Base-by-base conservation (phyloP, 305 asterid species). In the Fraxinus ornus region DNA sequence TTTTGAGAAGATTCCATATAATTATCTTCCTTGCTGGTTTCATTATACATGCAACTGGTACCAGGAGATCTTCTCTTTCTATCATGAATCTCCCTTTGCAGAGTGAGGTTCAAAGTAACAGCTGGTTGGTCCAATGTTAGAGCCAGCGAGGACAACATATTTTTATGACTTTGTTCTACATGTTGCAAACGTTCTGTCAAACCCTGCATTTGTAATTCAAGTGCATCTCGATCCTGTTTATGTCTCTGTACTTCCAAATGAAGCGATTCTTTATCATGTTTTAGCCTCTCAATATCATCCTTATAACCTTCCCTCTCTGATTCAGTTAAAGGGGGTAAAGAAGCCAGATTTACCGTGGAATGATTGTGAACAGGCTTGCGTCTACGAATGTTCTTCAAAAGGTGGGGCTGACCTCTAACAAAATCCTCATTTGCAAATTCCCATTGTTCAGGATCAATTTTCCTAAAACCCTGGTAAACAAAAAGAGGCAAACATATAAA, bases 281-380 rank as follows among this genome's bases (percentile, higher is more conserved):
- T 89, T 76, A 90, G 89, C 89, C 79, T 89, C 83, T 86, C 85
- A 9, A 92, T 91, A 72, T 93, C 95, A 21, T 90, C 93, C 78
- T 84, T 86, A 73, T 91, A 93, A 70, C 88, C 86, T 60, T 88
- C 88, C 84, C 91, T 88, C 88, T 93, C 97, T 15, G 88, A 76
- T 78, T 91, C 95, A 5, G 87, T 81, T 44, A 93, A 80, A 64
- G 90, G 81, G 83, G 88, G 83, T 75, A 88, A 75, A 41, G 89
- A 77, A 35, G 90, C 74, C 83, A 86, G 79, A 87, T 84, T 88
- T 39, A 89, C 88, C 21, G 84, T 30, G 7, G 97, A 92, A 87
- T 93, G 97, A 83, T 97, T 93, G 82, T 93, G 97, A 78, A 93
- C 92, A 17, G 97, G 95, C 86, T 90, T 93, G 47, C 97, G 96